Evolutionary conservation across 2,329 filamentous ascomycete species (phyloP).

Genomic region (Eutypa lata): DNA sequence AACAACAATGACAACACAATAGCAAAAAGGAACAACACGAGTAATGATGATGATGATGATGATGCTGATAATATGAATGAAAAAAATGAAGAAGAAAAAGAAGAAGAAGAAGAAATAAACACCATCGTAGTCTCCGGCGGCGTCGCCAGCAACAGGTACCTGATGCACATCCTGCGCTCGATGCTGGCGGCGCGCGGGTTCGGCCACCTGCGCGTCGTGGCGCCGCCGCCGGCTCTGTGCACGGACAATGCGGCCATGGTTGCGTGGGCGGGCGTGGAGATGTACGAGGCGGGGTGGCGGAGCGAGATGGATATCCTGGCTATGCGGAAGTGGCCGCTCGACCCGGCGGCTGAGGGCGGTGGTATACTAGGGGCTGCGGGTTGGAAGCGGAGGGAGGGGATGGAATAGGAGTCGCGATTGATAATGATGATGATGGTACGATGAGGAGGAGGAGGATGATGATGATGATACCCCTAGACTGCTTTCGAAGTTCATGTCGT

Average conservation of each 20-base stretch:
- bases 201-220: constrained; percentile 57
- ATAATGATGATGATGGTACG: no score
- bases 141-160: constrained; percentile 80
- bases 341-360: constrained; percentile 55
- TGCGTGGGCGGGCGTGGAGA: constrained; percentile 88
- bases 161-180: constrained; percentile 61
- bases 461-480: no score
- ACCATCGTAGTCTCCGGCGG: constrained; percentile 84
- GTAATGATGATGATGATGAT: constrained; percentile 23
- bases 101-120: constrained; percentile 32
- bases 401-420: no score
- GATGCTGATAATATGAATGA: constrained; percentile 1
- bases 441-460: no score
- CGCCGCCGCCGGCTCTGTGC: constrained; percentile 75
- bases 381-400: constrained; percentile 35
- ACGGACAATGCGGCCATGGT: constrained; percentile 99
- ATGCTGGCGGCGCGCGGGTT: constrained; percentile 66
- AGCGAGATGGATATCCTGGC: constrained; percentile 59
- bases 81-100: constrained; percentile 11
- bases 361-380: constrained; percentile 63
- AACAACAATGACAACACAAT: no score
- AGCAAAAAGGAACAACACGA: no score
- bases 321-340: constrained; percentile 71
- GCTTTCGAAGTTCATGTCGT: no score
- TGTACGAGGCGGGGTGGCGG: constrained; percentile 76